Base-by-base conservation (phyloP, 2,329 filamentous ascomycete species). In the Fusarium goolgardi region DNA sequence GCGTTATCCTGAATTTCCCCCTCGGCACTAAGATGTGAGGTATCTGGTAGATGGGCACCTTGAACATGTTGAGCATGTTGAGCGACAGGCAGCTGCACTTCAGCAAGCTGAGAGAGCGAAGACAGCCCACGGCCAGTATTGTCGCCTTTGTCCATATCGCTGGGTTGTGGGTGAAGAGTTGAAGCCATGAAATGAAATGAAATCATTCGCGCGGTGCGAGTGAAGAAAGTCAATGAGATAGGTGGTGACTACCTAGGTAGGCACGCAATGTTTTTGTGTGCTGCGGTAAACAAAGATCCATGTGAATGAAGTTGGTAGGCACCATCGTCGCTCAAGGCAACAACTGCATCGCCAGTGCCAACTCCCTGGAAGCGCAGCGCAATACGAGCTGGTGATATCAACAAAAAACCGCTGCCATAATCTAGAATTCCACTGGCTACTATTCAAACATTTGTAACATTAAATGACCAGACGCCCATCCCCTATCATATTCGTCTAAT, bases 401-500 rank as follows among this genome's bases (percentile, higher is more conserved):
- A 34, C 32, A 20, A 25, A 47, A 52, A 43, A 21, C 5, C 9
- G 50, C 29, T 59, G 31, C 41, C 46, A 47, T 41, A 16, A 20
- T 21, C 35, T 39, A 39, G 47, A 49, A 34, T 52, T 37, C 18
- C 39, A 31, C 18, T 37, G 40, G 46, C 45, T 65, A 29, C 60
- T 65, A 55, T 69, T 54, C 53, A 70, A 63, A 61, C 52, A 62
- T 55, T 66, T 56, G 65, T 71, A 68, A 71, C 71, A 76, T 76
- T 76, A 71, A 67, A 71, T 63, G 65, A 76, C 74, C 77, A 72
- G 73, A 77, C 76, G 76, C 77, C 77, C 65, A 67, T 71, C 70
- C 76, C 65, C 59, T 72, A 74, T 67, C 61, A 59, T 46, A 54
- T 73, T 78, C 77, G 80, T 83, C 81, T 83, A 83, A 81, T 81